Evolutionary conservation across 441 rosid species (phyloP).

Genomic region (Pelargonium australe): DNA sequence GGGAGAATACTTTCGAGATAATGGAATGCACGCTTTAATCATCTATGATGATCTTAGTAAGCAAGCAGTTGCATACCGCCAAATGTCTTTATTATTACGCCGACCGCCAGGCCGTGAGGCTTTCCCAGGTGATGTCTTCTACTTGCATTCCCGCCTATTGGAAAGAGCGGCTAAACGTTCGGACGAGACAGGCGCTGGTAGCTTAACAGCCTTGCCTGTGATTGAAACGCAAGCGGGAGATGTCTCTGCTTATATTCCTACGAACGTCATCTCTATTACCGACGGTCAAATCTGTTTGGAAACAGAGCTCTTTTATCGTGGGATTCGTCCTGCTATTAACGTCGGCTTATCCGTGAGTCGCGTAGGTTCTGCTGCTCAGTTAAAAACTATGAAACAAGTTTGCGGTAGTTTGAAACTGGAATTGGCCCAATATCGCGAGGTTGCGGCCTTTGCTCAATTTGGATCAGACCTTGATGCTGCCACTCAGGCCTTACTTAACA

Average conservation of each 20-base stretch:
- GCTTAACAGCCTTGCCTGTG: constrained; percentile 14
- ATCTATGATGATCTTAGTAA: constrained; percentile 9
- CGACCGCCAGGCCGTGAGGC: constrained; percentile 5
- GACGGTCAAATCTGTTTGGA: constrained; percentile 15
- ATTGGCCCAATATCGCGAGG: not conserved
- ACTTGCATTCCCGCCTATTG: constrained; percentile 20
- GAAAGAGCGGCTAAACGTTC: constrained; percentile 19
- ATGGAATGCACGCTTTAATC: constrained; percentile 9
- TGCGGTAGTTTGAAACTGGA: constrained; percentile 12
- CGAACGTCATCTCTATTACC: constrained; percentile 14
- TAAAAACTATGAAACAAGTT: constrained; percentile 15
- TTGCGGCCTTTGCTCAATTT: too few species aligned
- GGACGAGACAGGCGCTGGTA: constrained; percentile 11
- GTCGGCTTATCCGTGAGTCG: not conserved
- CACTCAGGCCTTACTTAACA: too few species aligned
- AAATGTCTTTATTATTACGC: constrained; percentile 1
- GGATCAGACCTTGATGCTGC: too few species aligned
- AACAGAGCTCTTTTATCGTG: constrained; percentile 11
- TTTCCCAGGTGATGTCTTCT: constrained; percentile 5
- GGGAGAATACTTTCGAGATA: constrained; percentile 9
- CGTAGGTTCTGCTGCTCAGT: constrained; percentile 8
- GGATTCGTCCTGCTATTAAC: constrained; percentile 8
- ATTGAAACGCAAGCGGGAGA: constrained; percentile 17
- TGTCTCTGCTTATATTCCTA: constrained; percentile 13
- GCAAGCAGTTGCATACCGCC: not conserved